Conservation (phyloP, 164 flowering plant species). For the Cinnamomum chago region DNA sequence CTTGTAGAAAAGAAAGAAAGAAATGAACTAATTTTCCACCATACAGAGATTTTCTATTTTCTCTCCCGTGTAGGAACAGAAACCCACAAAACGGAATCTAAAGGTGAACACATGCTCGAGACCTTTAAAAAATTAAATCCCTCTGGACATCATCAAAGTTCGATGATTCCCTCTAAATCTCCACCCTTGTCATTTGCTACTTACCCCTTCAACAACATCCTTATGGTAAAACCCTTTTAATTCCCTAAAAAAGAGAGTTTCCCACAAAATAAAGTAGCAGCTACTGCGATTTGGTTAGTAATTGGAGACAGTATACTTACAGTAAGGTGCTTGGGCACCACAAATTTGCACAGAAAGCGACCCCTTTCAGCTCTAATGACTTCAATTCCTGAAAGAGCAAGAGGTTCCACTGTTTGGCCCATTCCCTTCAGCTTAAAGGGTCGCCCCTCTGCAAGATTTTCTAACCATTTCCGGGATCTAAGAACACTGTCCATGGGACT, state of each 20-base stretch:
- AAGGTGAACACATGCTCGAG: too few species aligned
- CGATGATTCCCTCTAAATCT: background rate
- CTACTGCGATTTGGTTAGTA: background rate
- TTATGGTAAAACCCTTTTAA: too few species aligned
- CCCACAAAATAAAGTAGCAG: too few species aligned
- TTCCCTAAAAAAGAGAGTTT: too few species aligned
- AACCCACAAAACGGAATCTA: too few species aligned
- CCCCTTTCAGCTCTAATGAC: background rate
- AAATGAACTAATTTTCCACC: too few species aligned
- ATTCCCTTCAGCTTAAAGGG: background rate
- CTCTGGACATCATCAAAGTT: background rate
- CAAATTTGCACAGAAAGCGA: background rate
- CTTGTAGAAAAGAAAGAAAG: too few species aligned
- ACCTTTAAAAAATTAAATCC: too few species aligned
- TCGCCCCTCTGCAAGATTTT: background rate
- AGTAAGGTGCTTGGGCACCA: constrained; percentile 1
- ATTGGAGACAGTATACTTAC: background rate
- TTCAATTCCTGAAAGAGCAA: background rate
- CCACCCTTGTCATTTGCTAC: background rate
- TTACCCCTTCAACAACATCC: too few species aligned
- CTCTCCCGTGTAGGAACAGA: too few species aligned
- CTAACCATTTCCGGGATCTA: background rate
- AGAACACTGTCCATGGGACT: background rate
- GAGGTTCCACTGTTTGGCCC: background rate
- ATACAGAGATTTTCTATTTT: too few species aligned